A percentile compares a stretch with the other conserved stretches of the same genome.
These are phyloP conservation scores for Beauveria varroae DNA, from an alignment of 2,329 filamentous ascomycete genomes.

Conservation along the genomic window DNA sequence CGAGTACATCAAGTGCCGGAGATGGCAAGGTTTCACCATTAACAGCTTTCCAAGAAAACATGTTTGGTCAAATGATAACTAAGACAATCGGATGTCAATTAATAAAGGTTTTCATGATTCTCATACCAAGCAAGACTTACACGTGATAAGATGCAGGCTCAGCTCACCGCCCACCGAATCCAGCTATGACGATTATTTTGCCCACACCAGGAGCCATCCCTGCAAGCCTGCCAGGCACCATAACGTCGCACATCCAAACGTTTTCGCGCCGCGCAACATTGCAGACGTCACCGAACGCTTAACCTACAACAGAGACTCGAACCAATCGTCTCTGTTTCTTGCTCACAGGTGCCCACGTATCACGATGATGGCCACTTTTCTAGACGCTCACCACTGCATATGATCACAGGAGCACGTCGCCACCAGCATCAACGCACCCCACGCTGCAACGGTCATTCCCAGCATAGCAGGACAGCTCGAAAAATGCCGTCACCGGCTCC, in stretches of 20 bases:
- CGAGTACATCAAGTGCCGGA: no score
- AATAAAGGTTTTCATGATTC: no score
- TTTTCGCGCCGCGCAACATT: not conserved
- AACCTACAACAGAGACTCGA: not conserved
- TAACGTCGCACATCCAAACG: not conserved
- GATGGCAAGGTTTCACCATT: no score
- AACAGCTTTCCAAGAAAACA: no score
- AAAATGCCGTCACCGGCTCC: not conserved
- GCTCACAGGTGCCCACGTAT: conserved; percentile 31
- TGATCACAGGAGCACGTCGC: conserved; percentile 20
- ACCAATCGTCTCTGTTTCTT: not conserved
- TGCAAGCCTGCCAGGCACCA: not conserved
- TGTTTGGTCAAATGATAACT: no score
- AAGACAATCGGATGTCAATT: no score
- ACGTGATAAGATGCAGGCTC: not conserved
- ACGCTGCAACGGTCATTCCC: not conserved
- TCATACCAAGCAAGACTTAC: not conserved
- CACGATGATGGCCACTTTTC: conserved; percentile 25
- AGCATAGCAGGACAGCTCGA: not conserved
- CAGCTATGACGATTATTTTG: conserved; percentile 5
- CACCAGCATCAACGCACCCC: not conserved
- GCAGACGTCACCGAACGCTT: not conserved
- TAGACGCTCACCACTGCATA: conserved; percentile 31
- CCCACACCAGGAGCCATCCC: not conserved
- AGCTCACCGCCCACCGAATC: conserved; percentile 4